Percentiles rank a stretch among this genome's conserved stretches.
These are phyloP conservation scores for Chrysophaeum taylorii DNA, from an alignment of 352 stramenopile genomes.

Conservation along the genomic window DNA sequence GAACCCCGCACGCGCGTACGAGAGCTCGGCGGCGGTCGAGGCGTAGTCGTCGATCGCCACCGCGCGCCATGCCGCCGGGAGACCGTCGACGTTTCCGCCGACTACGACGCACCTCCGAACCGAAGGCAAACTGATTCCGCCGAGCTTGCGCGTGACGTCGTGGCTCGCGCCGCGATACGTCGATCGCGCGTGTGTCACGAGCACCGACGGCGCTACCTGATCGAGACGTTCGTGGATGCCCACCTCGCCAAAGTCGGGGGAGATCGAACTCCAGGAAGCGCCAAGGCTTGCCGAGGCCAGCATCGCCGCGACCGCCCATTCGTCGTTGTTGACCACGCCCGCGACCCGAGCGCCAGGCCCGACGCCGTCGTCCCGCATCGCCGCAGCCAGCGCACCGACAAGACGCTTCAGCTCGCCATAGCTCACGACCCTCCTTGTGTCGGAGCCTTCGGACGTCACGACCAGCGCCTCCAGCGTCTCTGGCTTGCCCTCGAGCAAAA, in stretches of 20 bases:
- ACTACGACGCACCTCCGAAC: background rate
- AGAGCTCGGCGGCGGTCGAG: background rate
- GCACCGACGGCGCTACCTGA: constrained; percentile 49
- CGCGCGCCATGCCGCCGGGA: background rate
- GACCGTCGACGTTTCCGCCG: background rate
- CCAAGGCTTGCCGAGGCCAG: background rate
- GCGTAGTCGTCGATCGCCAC: background rate
- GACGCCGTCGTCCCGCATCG: background rate
- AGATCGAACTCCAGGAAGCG: constrained; percentile 59
- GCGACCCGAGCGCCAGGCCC: background rate
- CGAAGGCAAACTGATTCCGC: background rate
- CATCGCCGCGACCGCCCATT: background rate
- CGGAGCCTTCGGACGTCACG: background rate
- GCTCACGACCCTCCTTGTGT: background rate
- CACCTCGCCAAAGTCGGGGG: constrained; percentile 59
- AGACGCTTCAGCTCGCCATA: background rate
- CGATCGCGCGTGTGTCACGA: background rate
- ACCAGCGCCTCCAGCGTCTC: background rate
- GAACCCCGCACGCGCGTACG: constrained; percentile 26
- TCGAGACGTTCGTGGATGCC: constrained; percentile 60
- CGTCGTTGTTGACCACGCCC: constrained; percentile 5
- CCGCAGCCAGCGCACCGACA: background rate
- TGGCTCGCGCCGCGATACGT: background rate
- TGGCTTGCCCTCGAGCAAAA: background rate
- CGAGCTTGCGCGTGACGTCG: background rate